Conservation (phyloP, 1,284 basidiomycete genomes). For the Clitocybe nebularis region DNA sequence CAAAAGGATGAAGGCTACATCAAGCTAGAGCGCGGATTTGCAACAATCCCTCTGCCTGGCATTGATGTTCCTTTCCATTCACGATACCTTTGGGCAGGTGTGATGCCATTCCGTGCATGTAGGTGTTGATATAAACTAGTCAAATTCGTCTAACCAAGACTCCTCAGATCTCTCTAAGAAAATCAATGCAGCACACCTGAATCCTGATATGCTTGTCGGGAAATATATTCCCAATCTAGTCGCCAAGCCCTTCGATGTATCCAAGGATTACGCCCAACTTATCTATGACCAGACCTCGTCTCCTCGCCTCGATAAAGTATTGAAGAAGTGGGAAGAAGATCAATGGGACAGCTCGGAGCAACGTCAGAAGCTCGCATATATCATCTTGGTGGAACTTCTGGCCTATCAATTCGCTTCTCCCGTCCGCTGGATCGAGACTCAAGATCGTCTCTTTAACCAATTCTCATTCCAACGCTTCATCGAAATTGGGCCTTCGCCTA, state of each 20-base stretch:
- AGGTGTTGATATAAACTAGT: conserved; percentile 24
- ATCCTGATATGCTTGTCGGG: conserved; percentile 88
- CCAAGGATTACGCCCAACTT: conserved; percentile 87
- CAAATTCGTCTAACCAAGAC: conserved; percentile 2
- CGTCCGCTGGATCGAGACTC: conserved; percentile 98
- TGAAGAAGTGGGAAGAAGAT: conserved; percentile 92
- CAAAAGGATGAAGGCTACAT: conserved; percentile 86
- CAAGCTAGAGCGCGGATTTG: conserved; percentile 94
- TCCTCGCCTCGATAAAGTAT: conserved; percentile 88
- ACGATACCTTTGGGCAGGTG: conserved; percentile 97
- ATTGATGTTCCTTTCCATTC: conserved; percentile 99
- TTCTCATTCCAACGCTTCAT: conserved; percentile 93
- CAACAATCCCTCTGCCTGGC: conserved; percentile 92
- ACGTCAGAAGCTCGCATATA: conserved; percentile 91
- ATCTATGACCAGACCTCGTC: conserved; percentile 96
- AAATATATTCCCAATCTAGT: conserved; percentile 98
- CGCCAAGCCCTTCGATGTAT: conserved; percentile 90
- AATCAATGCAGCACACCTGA: conserved; percentile 86
- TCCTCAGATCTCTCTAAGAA: conserved; percentile 91
- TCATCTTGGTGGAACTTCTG: conserved; percentile 92
- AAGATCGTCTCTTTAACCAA: conserved; percentile 89
- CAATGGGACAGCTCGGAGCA: conserved; percentile 81
- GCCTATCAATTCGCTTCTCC: conserved; percentile 97
- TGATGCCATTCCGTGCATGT: conserved; percentile 95
- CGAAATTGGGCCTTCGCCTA: conserved; percentile 95